phyloP scores from a whole-genome alignment of 2,329 filamentous ascomycete genomes.

The Talaromyces sp. region DNA sequence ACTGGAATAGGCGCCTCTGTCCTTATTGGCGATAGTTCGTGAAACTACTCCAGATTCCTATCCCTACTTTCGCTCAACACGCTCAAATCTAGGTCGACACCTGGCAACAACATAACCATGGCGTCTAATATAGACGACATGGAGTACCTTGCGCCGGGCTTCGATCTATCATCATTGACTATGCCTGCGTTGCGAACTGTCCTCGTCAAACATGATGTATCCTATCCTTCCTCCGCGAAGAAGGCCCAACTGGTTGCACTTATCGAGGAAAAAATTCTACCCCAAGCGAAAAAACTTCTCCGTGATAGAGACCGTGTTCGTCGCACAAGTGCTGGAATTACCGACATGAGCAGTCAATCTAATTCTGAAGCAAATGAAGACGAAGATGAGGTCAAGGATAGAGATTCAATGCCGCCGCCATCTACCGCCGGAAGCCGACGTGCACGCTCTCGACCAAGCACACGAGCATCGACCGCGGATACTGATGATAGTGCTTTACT shows the following conservation, averaged over 20 bases:
- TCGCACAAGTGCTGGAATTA: slow-evolving; percentile 83
- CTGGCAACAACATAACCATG: slow-evolving; percentile 27
- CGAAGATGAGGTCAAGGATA: slow-evolving; percentile 56
- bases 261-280: slow-evolving; percentile 73
- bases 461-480: slow-evolving; percentile 44
- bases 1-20: neutral
- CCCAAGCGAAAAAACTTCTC: slow-evolving; percentile 74
- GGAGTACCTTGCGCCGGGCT: slow-evolving; percentile 82
- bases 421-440: slow-evolving; percentile 53
- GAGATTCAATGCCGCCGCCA: slow-evolving; percentile 45
- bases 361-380: slow-evolving; percentile 61
- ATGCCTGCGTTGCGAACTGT: slow-evolving; percentile 87
- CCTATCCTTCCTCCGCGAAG: slow-evolving; percentile 85
- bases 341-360: slow-evolving; percentile 64
- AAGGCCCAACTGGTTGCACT: slow-evolving; percentile 83
- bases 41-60: neutral
- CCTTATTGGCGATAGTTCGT: neutral
- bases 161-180: slow-evolving; percentile 79
- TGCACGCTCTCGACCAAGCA: slow-evolving; percentile 50
- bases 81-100: neutral
- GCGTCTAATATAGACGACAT: slow-evolving; percentile 53
- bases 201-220: slow-evolving; percentile 80
- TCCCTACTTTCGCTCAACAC: neutral
- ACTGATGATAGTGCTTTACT: slow-evolving; percentile 31
- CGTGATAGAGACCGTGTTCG: slow-evolving; percentile 73